Evolutionary conservation across 2,329 filamentous ascomycete species (phyloP), one percentile per base, ranked within the genome.

Genomic region (Acrodontium crateriforme): DNA sequence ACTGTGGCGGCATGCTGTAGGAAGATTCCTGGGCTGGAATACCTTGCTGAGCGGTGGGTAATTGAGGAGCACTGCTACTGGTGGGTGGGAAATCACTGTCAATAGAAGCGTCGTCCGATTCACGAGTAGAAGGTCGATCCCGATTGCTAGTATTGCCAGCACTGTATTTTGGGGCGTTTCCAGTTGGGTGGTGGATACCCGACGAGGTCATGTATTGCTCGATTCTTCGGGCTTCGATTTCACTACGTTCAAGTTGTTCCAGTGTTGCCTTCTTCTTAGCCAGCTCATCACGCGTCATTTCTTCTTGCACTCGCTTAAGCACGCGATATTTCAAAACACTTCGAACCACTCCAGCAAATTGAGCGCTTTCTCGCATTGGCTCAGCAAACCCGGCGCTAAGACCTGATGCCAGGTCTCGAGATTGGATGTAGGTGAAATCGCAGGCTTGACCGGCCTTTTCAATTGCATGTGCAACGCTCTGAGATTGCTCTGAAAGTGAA

Each of bases 361-460:
- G 89, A 9, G 89, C 85, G 46, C 84, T 92, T 58, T 98, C 89
- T 30, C 91, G 73, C 83, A 98, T 94, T 1, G 89, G 89, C 49
- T 98, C 91, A 0, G 91, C 84, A 49, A 98, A 98, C 40, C 74
- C 89, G 18, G 87, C 85, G 12, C 85, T 85, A n/a, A 98, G 61
- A 0, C 79, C 78, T 2, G 74, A 74, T 0, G 85, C 85, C 3
- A 98, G 63, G 50, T 98, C 89, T 45, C 92, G 82, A 0, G 87
- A 95, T 7, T 82, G 84, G 39, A 98, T 85, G 51, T 95, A 98
- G 0, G 89, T 94, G 7, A 82, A 81, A 52, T 98, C 89, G 6
- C 87, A 83, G 2, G 89, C 89, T 56, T 98, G 89, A 0, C 89
- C 89, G 24, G 92, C 71, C 37, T 85, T 78, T 55, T 98, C 89